phyloP scores from a whole-genome alignment of 768 basidiomycete species.

The Boletus bicolor region DNA sequence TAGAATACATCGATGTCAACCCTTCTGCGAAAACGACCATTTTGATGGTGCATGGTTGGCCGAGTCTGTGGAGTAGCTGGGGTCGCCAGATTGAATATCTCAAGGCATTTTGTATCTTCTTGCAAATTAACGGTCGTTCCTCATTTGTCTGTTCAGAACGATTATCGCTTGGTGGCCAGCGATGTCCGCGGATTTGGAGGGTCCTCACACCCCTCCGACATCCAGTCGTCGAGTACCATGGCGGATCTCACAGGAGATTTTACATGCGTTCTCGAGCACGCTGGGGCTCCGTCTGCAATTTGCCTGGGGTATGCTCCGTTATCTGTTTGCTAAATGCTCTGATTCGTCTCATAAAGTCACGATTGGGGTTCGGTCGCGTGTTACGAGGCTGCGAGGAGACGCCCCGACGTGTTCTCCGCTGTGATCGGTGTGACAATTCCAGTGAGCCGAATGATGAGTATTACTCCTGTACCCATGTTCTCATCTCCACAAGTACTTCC shows the following conservation, averaged over 20 bases:
- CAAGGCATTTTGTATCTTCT: constrained; percentile 36
- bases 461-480: background rate
- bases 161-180: constrained; percentile 60
- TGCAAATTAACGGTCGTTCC: background rate
- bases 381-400: constrained; percentile 63
- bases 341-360: constrained; percentile 42
- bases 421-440: constrained; percentile 61
- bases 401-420: constrained; percentile 61
- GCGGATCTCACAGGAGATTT: constrained; percentile 62
- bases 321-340: background rate
- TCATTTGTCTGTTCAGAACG: constrained; percentile 36
- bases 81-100: constrained; percentile 67
- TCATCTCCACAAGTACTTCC: constrained; percentile 50
- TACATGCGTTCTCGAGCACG: constrained; percentile 56
- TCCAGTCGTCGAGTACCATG: constrained; percentile 54
- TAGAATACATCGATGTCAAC: constrained; percentile 68
- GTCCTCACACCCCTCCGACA: constrained; percentile 64
- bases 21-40: constrained; percentile 48
- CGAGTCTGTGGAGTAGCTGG: constrained; percentile 74
- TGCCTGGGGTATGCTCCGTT: constrained; percentile 55
- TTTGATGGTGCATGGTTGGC: constrained; percentile 78
- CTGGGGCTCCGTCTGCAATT: constrained; percentile 44
- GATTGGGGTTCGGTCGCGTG: constrained; percentile 74
- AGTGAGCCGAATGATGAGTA: constrained; percentile 35
- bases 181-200: constrained; percentile 69